Base-by-base conservation (phyloP, 108 stramenopile species). In the Nitzschia inconspicua region DNA sequence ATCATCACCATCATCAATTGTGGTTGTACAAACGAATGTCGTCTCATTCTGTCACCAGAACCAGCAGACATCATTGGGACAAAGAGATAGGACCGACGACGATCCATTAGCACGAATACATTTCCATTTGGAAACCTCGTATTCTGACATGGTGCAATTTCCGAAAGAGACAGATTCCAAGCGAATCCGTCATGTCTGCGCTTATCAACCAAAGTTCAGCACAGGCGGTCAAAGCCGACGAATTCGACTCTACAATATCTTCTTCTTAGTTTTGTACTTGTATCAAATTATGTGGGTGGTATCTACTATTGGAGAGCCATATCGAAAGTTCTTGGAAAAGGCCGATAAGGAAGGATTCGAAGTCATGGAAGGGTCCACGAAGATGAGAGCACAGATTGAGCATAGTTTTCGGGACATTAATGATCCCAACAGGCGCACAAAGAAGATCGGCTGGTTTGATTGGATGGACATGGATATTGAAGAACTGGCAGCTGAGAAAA, bases 391-490 rank as follows among this genome's bases (percentile, higher is more conserved):
- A 32, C 83, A 94, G 60, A 54, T 90, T 8, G 82, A 84, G 32
- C 85, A 89, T 65, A 79, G 83, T 10, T 75, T 94, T 29, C 56
- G 68, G 4, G 93, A 94, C 48, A 66, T 94, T 23, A 75, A 86
- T 44, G 89, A 94, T 68, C 85, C 85, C 14, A 70, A 87, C 47
- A 82, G 93, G 18, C 67, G 68, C 41, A 65, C 78, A 1, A 48
- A 76, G 4, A 86, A 88, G 57, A 50, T 80, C 20, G 83, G 83
- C 0, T 90, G 86, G 86, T 82, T 87, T 42, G 82, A 78, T 49
- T 94, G 88, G 88, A 78, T 90, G 82, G 66, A 83, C 7, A 87
- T 88, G 85, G 93, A 94, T 56, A 89, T 89, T 30, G 93, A 94
- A 83, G 93, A 94, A 52, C 78, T 86, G 39, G 93, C 83, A 0